Evolutionary conservation across 768 basidiomycete species (phyloP), one percentile per base, ranked within the genome.

Genomic region (Lyophyllum atratum): DNA sequence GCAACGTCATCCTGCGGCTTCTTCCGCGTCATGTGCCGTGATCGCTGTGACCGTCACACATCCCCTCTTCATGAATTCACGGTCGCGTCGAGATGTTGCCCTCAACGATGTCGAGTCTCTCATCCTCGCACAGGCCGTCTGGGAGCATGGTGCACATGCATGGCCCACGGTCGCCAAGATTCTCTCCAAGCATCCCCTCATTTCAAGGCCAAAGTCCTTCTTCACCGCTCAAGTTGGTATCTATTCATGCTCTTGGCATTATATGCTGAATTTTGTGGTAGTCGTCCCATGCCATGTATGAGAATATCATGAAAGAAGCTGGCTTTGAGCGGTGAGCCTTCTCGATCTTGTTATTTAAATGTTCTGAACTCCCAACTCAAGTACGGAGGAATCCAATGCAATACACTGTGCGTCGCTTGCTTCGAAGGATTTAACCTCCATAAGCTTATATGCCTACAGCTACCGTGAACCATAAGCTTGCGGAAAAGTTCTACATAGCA

Each of bases 41-140:
- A 48, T 43, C 7, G 43, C 26, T 14, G 39, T 42, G 40, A 25
- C 11, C 7, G 50, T 48, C 54, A 52, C 45, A 22, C 8, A 21
- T n/a, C 25, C 39, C 22, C 33, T 51, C 57, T 28, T 57, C 39
- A 75, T 75, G 73, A 70, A 58, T 62, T 69, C 70, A 56, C 70
- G 74, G 54, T 64, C 72, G 67, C 54, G 61, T 59, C 59, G 51
- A 53, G 61, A 61, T 12, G 57, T 65, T 22, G 56, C 68, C 31
- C 69, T 60, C 40, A 64, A 62, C 64, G 60, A 79, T 72, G 68
- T 90, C 52, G 93, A 95, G 73, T 79, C 84, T 55, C 86, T 97
- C 49, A 73, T 97, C 26, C 81, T 96, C 48, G 85, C 93, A 1
- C 95, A 97, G 72, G 87, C 92, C 0, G 87, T 92, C 42, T 91